A percentile compares a stretch with the other conserved stretches of the same genome.
Evolutionary conservation across 2,329 filamentous ascomycete species (phyloP).

Genomic region (Colletotrichum gloeosporioides): DNA sequence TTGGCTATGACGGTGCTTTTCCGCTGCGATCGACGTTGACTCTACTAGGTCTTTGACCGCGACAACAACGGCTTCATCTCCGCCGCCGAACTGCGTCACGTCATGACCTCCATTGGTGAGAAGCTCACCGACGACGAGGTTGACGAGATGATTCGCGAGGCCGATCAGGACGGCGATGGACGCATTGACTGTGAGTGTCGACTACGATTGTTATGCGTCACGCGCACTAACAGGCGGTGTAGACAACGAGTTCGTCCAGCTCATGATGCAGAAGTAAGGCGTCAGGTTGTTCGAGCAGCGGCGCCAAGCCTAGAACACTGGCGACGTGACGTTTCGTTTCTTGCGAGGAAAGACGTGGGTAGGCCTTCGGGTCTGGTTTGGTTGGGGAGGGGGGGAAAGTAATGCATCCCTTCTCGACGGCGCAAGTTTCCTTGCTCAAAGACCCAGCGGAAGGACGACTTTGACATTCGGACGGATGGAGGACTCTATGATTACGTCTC

Average conservation of each 20-base stretch:
- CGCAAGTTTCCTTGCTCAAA: background rate
- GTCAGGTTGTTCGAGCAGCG: constrained; percentile 8
- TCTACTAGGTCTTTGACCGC: constrained; percentile 74
- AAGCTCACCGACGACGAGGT: constrained; percentile 91
- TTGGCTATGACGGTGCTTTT: constrained; percentile 33
- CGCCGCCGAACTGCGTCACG: constrained; percentile 84
- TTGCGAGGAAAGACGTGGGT: constrained; percentile 11
- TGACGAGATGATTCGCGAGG: constrained; percentile 92
- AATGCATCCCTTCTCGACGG: background rate
- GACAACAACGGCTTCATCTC: constrained; percentile 95
- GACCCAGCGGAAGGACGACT: background rate
- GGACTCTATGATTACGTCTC: background rate
- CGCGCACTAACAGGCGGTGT: constrained; percentile 1
- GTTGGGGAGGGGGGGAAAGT: background rate
- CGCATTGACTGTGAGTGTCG: constrained; percentile 79
- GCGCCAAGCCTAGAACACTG: background rate
- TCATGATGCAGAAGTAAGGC: constrained; percentile 92
- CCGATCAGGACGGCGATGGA: constrained; percentile 87
- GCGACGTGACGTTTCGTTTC: background rate
- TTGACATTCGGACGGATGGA: background rate
- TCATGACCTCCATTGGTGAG: constrained; percentile 92
- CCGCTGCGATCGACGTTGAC: background rate
- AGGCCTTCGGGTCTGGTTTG: constrained; percentile 2
- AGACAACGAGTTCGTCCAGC: constrained; percentile 94
- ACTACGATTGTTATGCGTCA: background rate